Base-by-base conservation (phyloP, 108 stramenopile genomes). In the Conticribra guillardii region DNA sequence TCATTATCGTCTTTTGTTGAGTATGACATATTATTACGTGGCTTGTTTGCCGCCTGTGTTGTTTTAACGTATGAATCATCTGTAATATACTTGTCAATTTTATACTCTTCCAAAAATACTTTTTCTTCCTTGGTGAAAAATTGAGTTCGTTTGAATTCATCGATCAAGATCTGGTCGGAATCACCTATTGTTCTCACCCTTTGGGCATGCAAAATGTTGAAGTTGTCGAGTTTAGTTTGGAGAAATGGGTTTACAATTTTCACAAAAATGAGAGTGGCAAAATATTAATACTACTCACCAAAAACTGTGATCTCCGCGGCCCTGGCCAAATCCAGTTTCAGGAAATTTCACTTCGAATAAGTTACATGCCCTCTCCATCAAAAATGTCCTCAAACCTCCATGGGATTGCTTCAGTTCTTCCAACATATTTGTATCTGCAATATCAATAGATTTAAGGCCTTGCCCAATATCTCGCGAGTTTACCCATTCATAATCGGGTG, bases 381-480 rank as follows among this genome's bases (percentile, higher is more conserved):
- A 51, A 69, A 91, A 90, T 44, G 71, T 67, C 50, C 73, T 60
- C 45, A 94, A 56, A 11, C 88, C 87, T 52, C 89, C 84, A 34
- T 89, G 85, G 15, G 52, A 52, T 28, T 71, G 72, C 60, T 89
- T 89, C 54, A 94, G 54, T 62, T 87, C 87, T n/a, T 89, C 84
- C 54, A 87, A 56, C 64, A 94, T 58, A 30, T 70, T 65, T n/a
- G 75, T 65, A 46, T 76, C 83, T 26, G 73, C 83, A 41, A 94
- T 64, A 15, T 68, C 45, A 18, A 89, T 60, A 22, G 49, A 51
- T 60, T 94, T 90, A 18, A 94, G 69, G 62, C 84, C 88, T 33
- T 79, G 67, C 5, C 90, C 90, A 32, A 91, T 76, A 74, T 91
- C 90, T 52, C 90, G 78, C 23, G 80, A 79, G 32, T 79, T 81